Evolutionary conservation across 495 filamentous ascomycete genomes (phyloP), one percentile per base, ranked within the genome.

Genomic region (Apodospora peruviana): DNA sequence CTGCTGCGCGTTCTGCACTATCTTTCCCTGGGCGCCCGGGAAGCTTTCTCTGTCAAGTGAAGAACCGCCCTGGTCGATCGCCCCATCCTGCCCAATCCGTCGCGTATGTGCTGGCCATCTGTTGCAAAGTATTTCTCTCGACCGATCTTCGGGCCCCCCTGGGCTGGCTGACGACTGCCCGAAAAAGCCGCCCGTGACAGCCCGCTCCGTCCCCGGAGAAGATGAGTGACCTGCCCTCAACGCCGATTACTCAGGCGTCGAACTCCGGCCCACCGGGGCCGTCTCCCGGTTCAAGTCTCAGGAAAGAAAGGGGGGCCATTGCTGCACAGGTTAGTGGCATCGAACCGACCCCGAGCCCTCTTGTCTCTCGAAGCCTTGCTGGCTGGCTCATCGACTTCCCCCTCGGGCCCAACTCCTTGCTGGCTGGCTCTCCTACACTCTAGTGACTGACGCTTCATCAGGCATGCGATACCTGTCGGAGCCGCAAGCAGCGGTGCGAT

Each of bases 401-500:
- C 48, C 11, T 44, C 8, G 18, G 16, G 16, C 10, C 35, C 3
- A n/a, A n/a, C n/a, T n/a, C n/a, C n/a, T n/a, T n/a, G n/a, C n/a
- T n/a, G n/a, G n/a, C n/a, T n/a, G n/a, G n/a, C n/a, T n/a, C n/a
- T n/a, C n/a, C n/a, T n/a, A n/a, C n/a, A n/a, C n/a, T n/a, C n/a
- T n/a, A n/a, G n/a, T n/a, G n/a, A n/a, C n/a, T n/a, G n/a, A n/a
- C n/a, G n/a, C n/a, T n/a, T 40, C 23, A 19, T 43, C 39, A 58
- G 87, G 89, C 56, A 20, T 95, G 89, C 67, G 87, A 90, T 70
- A 93, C 88, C 23, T 95, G 89, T 61, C 76, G 89, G 42, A 73
- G 78, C 40, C 79, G 89, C 29, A 95, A 95, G 75, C 91, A 93
- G 66, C 90, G 88, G 71, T 95, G 89, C 63, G 89, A 93, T 62